These are phyloP conservation scores for Phialemoniopsis sp. DNA, from an alignment of 2,329 filamentous ascomycete species.

Conservation along the genomic window DNA sequence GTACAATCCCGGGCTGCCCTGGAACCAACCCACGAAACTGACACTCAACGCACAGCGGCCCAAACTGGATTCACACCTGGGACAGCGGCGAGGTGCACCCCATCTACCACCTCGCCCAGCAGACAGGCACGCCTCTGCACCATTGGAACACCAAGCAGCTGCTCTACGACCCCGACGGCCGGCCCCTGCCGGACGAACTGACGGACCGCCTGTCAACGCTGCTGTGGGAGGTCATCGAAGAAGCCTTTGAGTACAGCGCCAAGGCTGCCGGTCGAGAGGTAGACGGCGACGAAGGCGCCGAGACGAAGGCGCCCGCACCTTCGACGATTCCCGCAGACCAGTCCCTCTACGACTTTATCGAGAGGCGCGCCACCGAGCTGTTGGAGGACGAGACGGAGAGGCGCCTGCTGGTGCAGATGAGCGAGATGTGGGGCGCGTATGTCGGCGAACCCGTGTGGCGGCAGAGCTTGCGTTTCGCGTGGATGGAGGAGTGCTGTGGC, in stretches of 20 bases:
- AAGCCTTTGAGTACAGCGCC: conserved; percentile 55
- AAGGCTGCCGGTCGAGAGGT: no score
- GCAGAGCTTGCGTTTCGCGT: conserved; percentile 62
- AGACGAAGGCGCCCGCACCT: conserved; percentile 12
- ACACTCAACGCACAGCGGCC: conserved; percentile 44
- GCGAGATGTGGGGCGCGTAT: conserved; percentile 61
- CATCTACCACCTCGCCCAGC: conserved; percentile 45
- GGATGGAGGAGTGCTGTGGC: conserved; percentile 62
- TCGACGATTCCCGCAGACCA: conserved; percentile 42
- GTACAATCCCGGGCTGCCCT: conserved; percentile 2
- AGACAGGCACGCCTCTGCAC: conserved; percentile 40
- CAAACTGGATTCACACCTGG: conserved; percentile 48
- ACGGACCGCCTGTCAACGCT: conserved; percentile 17
- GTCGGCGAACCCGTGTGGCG: conserved; percentile 54
- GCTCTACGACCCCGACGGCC: conserved; percentile 24
- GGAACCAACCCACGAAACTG: no score
- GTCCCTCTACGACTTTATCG: conserved; percentile 56
- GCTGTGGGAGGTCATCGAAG: conserved; percentile 54
- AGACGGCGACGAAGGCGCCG: conserved; percentile 28
- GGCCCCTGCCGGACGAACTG: conserved; percentile 12
- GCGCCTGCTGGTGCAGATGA: conserved; percentile 44
- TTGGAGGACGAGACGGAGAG: conserved; percentile 33
- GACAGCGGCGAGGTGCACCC: conserved; percentile 47
- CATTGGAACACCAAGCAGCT: conserved; percentile 41
- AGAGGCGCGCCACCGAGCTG: conserved; percentile 37